Evolutionary conservation across 202 grass and related monocot species (phyloP), one percentile per base, ranked within the genome.

Genomic region (Thinopyrum obtusiflorum): DNA sequence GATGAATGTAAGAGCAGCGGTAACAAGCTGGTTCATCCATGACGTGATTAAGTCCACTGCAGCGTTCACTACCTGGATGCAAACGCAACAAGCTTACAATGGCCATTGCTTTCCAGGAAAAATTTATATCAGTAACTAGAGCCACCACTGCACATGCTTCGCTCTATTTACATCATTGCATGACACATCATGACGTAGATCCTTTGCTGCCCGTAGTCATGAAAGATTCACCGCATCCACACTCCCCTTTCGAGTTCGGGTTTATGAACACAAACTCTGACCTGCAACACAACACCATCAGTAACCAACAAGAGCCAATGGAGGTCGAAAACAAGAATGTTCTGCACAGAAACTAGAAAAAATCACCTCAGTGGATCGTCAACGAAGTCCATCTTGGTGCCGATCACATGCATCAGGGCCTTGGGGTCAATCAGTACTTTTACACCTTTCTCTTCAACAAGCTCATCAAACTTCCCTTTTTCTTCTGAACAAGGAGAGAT

Each of bases 231-330:
- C 91, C 95, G 24, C 95, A 98, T 13, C 93, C 93, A 77, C 93
- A 98, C 76, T 98, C 78, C 61, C 95, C 95, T 77, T 98, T 91
- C 8, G 91, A 93, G 71, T 98, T 98, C 21, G 92, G 95, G 78
- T 98, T 98, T 79, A 95, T 90, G 65, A 98, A 98, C 85, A 98
- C 55, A 79, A 98, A 93, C 69, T 98, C 93, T 0, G 95, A 98
- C 91, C 95, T 97, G 70, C 29, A 89, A 15, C 57, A 69, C 14
- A 36, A 70, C 8, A 25, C 13, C 33, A 27, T 87, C 57, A 84
- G 4, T 11, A 33, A 42, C 44, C 46, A 72, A 72, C 7, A 73
- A 83, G 15, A 62, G 60, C 14, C 9, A 9, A 77, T 6, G 61
- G 17, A 42, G 11, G 68, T 72, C 1, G 17, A 46, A 11, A 14